These are phyloP conservation scores for Ophiostoma ips DNA, from an alignment of 2,329 filamentous ascomycete genomes.

Conservation along the genomic window DNA sequence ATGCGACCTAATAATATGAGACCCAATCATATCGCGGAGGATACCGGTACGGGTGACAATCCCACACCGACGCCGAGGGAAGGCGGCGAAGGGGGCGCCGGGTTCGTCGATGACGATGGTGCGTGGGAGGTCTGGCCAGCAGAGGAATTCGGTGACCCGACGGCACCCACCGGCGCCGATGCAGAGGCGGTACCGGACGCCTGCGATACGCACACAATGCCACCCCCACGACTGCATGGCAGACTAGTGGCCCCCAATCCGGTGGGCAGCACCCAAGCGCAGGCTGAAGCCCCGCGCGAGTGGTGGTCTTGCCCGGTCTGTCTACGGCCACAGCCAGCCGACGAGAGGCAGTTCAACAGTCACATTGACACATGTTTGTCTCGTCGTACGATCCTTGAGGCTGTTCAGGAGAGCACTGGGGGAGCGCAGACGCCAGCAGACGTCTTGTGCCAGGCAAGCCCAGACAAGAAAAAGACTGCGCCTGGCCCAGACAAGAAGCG, in stretches of 20 bases:
- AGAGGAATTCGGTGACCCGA: conserved; percentile 34
- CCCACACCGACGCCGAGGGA: not conserved
- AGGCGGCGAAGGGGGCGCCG: conserved; percentile 16
- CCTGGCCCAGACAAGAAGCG: conserved; percentile 23
- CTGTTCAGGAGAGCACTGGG: conserved; percentile 43
- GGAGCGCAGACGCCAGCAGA: conserved; percentile 10
- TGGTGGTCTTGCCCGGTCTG: conserved; percentile 87
- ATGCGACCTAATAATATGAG: no score
- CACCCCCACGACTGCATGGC: conserved; percentile 24
- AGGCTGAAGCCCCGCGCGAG: conserved; percentile 27
- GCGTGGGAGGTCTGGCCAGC: conserved; percentile 58
- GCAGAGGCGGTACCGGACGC: not conserved
- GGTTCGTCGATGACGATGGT: conserved; percentile 23
- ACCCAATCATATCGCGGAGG: conserved; percentile 22
- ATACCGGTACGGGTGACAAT: not conserved
- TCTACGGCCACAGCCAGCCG: conserved; percentile 54
- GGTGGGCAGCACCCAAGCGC: conserved; percentile 14
- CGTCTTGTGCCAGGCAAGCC: not conserved
- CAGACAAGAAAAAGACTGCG: not conserved
- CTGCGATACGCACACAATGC: not conserved
- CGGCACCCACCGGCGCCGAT: conserved; percentile 13
- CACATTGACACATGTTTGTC: conserved; percentile 91
- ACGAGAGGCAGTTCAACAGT: conserved; percentile 70
- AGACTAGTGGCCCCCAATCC: conserved; percentile 39
- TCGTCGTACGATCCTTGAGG: conserved; percentile 70